Base-by-base conservation (phyloP, 148 eudicot genomes). In the Chenopodium formosanum region DNA sequence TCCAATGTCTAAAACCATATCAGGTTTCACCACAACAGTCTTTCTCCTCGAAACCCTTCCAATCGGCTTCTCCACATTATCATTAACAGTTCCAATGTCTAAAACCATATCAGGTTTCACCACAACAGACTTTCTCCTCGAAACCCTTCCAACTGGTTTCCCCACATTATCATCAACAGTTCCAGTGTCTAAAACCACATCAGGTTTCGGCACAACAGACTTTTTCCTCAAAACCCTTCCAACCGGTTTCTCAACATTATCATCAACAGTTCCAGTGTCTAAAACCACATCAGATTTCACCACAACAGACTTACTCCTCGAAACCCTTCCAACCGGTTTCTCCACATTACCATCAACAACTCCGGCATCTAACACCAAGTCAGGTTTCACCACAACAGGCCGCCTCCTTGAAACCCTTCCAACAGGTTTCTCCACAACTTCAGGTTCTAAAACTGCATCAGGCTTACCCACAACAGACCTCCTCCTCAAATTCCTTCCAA, bases 301-400 rank as follows among this genome's bases (percentile, higher is more conserved):
- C 17, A 82, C 81, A 37, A 37, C 44, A 37, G 44, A 37, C 44
- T 44, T 37, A 5, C 44, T 37, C 44, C 44, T 37, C 44, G 44
- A 37, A 5, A 37, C 7, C 44, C 44, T 40, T 40, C 44, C 44
- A 40, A 40, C 8, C 44, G 44, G 44, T 40, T 40, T 40, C 44
- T 5, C 44, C 44, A 40, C 7, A 40, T 40, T 40, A 40, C 6
- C 44, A 40, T 32, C 81, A 29, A 63, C 74, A 50, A 17, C 60
- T 23, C 50, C 23, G 8, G 73, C 40, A 7, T 25, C 10, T 9
- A 0, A 20, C 71, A 74, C 32, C 14, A 27, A 40, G 47, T 50
- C 58, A 11, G 65, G 34, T 27, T 80, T 23, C 0, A 60, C 27
- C 17, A 82, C 84, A 40, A 73, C 78, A 83, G 84, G 12, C 77